These are phyloP conservation scores for Globisporangium mamillatum DNA, from an alignment of 352 stramenopile genomes.

Conservation along the genomic window DNA sequence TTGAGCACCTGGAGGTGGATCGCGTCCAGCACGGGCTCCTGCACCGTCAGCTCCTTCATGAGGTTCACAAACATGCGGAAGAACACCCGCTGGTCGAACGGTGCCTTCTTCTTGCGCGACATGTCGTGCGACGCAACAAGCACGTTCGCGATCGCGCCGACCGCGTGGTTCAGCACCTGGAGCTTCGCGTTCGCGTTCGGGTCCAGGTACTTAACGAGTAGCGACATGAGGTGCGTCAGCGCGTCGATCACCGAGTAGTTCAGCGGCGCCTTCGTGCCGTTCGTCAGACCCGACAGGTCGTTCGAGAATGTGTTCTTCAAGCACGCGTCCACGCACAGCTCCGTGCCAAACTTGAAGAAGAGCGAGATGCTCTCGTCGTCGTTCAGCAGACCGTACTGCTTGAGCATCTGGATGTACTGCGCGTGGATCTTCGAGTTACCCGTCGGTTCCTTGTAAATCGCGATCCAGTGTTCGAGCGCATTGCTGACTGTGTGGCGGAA, in stretches of 20 bases:
- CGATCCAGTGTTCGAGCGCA: constrained; percentile 98
- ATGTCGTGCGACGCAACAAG: constrained; percentile 88
- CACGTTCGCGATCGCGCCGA: constrained; percentile 93
- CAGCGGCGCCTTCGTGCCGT: constrained; percentile 48
- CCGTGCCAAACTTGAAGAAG: constrained; percentile 96
- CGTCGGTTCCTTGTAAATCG: constrained; percentile 93
- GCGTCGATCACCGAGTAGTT: constrained; percentile 96
- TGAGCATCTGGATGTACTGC: constrained; percentile 97
- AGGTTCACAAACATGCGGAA: constrained; percentile 98
- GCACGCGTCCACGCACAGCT: constrained; percentile 97
- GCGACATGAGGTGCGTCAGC: constrained; percentile 94
- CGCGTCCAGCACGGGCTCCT: constrained; percentile 91
- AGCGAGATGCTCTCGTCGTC: constrained; percentile 96
- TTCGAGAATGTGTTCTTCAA: constrained; percentile 81
- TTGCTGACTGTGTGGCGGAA: constrained; percentile 88
- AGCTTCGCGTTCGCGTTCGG: constrained; percentile 69
- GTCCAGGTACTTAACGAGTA: constrained; percentile 95
- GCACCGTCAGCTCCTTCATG: constrained; percentile 95
- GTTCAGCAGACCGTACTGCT: constrained; percentile 95
- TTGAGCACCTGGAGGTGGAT: constrained; percentile 95
- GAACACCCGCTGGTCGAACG: constrained; percentile 98
- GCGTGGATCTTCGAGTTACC: constrained; percentile 93
- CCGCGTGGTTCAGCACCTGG: constrained; percentile 94
- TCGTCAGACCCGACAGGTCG: constrained; percentile 33
- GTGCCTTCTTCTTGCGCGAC: constrained; percentile 77